Conservation (phyloP, 75 land plant genomes). For the Azolla pinnata region DNA sequence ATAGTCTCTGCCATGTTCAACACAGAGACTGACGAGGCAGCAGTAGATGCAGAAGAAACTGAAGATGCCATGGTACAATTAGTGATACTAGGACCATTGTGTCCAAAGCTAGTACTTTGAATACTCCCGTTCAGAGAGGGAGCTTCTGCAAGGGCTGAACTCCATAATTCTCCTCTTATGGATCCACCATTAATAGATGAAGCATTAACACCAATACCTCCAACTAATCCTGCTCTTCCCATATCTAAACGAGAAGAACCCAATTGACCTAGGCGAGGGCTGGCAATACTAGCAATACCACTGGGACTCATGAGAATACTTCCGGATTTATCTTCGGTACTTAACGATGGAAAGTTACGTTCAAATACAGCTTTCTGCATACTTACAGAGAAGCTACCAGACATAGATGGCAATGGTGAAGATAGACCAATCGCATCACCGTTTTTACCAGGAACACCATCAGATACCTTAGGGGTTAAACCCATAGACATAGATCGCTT, state of each 20-base stretch:
- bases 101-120: constrained; percentile 13
- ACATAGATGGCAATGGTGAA: constrained; percentile 18
- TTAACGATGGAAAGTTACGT: constrained; percentile 79
- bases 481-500: constrained; percentile 48
- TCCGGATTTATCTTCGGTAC: constrained; percentile 54
- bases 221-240: constrained; percentile 32
- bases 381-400: constrained; percentile 23
- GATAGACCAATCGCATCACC: constrained; percentile 15
- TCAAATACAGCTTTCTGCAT: constrained; percentile 58
- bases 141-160: constrained; percentile 73
- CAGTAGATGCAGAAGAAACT: constrained; percentile 6
- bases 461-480: constrained; percentile 34
- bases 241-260: constrained; percentile 26
- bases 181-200: constrained; percentile 10
- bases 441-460: constrained; percentile 24
- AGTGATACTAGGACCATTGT: constrained; percentile 17
- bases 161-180: constrained; percentile 60
- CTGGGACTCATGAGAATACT: too few species aligned
- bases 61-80: constrained; percentile 9
- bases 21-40: constrained; percentile 17
- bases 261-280: constrained; percentile 31
- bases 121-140: constrained; percentile 33
- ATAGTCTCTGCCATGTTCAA: constrained; percentile 89
- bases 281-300: constrained; percentile 17
- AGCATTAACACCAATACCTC: constrained; percentile 22